phyloP scores from a whole-genome alignment of 2,329 filamentous ascomycete genomes.

The Xylariales sp. region DNA sequence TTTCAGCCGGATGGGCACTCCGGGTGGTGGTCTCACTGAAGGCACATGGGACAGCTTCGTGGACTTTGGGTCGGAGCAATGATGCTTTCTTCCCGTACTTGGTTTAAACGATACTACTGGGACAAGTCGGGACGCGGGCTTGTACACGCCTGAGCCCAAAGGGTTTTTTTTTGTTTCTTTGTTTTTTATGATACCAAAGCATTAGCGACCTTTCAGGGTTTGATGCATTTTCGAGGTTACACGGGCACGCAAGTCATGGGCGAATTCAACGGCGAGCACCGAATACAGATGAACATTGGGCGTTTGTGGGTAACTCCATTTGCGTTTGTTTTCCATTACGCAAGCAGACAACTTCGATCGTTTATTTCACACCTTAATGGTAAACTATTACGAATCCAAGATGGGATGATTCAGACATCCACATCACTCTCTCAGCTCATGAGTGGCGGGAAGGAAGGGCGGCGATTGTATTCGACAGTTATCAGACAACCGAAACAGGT shows the following conservation, averaged over 20 bases:
- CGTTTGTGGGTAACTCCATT: no score
- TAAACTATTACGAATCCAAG: no score
- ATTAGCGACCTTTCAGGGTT: conserved; percentile 13
- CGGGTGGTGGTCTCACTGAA: conserved; percentile 14
- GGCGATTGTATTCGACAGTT: not conserved
- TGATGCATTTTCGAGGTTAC: conserved; percentile 10
- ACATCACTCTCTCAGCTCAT: not conserved
- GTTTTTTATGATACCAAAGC: conserved; percentile 12
- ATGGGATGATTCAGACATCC: no score
- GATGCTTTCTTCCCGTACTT: no score
- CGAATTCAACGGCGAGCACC: no score
- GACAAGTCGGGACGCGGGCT: no score
- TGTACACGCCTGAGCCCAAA: no score
- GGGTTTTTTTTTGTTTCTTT: conserved; percentile 1
- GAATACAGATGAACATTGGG: no score
- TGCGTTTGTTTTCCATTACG: no score
- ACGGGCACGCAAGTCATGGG: not conserved
- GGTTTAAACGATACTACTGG: no score
- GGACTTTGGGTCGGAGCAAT: conserved; percentile 26
- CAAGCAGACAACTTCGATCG: no score
- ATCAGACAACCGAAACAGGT: conserved; percentile 3
- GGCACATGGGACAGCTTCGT: conserved; percentile 26
- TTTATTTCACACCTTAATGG: no score
- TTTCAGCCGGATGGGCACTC: conserved; percentile 17
- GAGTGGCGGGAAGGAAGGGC: not conserved